These are phyloP conservation scores for Polyporus tsugae DNA, from an alignment of 1,284 basidiomycete species.

Conservation along the genomic window DNA sequence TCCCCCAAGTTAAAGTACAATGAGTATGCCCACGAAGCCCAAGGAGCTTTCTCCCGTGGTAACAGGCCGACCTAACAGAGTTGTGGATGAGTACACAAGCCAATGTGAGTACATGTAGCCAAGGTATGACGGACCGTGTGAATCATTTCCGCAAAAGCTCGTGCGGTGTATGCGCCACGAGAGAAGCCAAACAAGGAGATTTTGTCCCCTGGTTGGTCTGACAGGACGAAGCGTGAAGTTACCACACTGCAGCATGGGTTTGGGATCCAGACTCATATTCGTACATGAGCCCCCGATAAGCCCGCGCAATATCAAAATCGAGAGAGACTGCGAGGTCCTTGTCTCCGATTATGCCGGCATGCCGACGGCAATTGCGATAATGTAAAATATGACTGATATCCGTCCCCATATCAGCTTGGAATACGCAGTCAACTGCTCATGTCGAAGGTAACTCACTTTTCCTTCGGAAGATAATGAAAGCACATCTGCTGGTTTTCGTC, in stretches of 20 bases:
- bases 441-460: too few species aligned
- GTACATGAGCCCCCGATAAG: conserved; percentile 71
- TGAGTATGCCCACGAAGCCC: conserved; percentile 54
- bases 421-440: too few species aligned
- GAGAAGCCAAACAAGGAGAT: conserved; percentile 71
- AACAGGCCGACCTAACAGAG: conserved; percentile 56
- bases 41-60: conserved; percentile 41
- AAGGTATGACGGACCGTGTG: conserved; percentile 46
- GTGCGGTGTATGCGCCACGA: conserved; percentile 66
- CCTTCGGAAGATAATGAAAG: too few species aligned
- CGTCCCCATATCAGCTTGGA: too few species aligned
- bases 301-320: conserved; percentile 30
- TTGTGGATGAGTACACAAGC: too few species aligned
- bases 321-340: too few species aligned
- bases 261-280: conserved; percentile 50
- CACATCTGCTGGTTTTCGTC: conserved; percentile 50
- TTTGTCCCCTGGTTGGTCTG: conserved; percentile 55
- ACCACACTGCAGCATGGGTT: too few species aligned
- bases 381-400: too few species aligned
- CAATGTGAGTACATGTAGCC: too few species aligned
- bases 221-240: too few species aligned
- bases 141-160: conserved; percentile 62
- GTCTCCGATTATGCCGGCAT: too few species aligned
- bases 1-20: conserved; percentile 50
- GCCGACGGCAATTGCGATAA: too few species aligned